Base-by-base conservation (phyloP, 106 monocot genomes). In the Phalaenopsis aphrodite region DNA sequence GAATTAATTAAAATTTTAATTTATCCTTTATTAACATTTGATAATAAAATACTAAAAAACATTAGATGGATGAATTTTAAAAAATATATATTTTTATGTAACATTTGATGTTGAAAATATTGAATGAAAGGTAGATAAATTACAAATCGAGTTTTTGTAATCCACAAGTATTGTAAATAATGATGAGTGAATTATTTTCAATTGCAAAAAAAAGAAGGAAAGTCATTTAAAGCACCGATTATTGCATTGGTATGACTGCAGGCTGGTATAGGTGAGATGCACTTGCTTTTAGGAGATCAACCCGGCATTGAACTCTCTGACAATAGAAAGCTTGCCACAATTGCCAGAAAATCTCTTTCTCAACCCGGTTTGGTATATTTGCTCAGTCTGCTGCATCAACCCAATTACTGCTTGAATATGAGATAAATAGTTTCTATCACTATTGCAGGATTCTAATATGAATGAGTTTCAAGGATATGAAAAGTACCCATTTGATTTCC, bases 401-500 rank as follows among this genome's bases (percentile, higher is more conserved):
- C n/a, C 36, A 45, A 36, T 42, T 45, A 19, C 75, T 79, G 7
- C 55, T 80, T 9, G 18, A 76, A 38, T 42, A 46, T 80, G 47
- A 7, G 38, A 66, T 45, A 10, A 78, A 41, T 21, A 8, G 37
- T 9, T 52, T 41, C 55, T 61, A 5, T 80, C 55, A n/a, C 85
- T 41, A 74, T 15, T 55, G n/a, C 74, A 92, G 89, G 89, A 75
- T 19, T 14, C 82, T 67, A 86, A 79, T 14, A 78, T 56, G 66
- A 84, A 19, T 55, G 77, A 84, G 58, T 42, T 84, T 78, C 84
- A 86, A 76, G 86, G 56, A 47, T 81, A 85, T 45, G 79, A 83
- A 82, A 82, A 88, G n/a, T 77, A 80, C 79, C 81, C 80, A 19
- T 72, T 57, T 68, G 84, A 93, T 85, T 41, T 42, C 67, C 85